Conservation (phyloP, 345 rosid genomes). For the Citrus sinensis region DVS_A1.0 CM039166.1:10345001-10345500, state of each 20-base stretch:
- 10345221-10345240: background rate
- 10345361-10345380: slow-evolving; percentile 40
- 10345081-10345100: slow-evolving; percentile 38
- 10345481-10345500: background rate
- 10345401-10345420: background rate
- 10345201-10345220: background rate
- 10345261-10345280: slow-evolving; percentile 40
- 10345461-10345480: background rate
- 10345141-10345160: background rate
- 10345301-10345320: slow-evolving; percentile 45
- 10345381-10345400: background rate
- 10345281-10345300: slow-evolving; percentile 45
- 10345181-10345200: background rate
- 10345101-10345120: slow-evolving; percentile 33
- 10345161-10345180: background rate
- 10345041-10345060: slow-evolving; percentile 19
- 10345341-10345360: slow-evolving; percentile 29
- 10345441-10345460: background rate
- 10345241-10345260: slow-evolving; percentile 26
- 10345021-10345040: slow-evolving; percentile 27
- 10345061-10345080: slow-evolving; percentile 28
- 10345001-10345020: slow-evolving; percentile 21
- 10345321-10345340: slow-evolving; percentile 47
- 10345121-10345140: background rate
- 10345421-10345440: background rate